These are phyloP conservation scores for Cercophora scortea DNA, from an alignment of 495 filamentous ascomycete species.

Conservation along the genomic window DNA sequence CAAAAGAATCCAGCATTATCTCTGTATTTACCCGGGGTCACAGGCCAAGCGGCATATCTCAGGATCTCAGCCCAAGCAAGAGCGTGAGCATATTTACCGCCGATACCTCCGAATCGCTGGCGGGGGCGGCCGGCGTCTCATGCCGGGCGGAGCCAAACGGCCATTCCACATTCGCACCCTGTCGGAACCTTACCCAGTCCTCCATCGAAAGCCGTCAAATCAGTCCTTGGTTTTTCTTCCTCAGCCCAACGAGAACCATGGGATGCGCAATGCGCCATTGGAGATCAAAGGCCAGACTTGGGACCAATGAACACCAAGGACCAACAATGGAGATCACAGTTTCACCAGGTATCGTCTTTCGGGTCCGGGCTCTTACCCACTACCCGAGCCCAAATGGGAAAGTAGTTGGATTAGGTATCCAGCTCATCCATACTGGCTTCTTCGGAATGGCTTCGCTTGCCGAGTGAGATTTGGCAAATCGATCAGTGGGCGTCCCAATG, in stretches of 20 bases:
- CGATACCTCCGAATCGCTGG: neutral
- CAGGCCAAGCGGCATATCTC: neutral
- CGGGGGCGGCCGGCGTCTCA: too few species aligned
- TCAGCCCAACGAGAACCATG: too few species aligned
- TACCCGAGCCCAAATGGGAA: neutral
- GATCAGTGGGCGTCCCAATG: neutral
- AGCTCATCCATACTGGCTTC: neutral
- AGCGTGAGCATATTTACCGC: neutral
- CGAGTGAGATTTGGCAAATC: neutral
- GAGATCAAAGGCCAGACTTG: neutral
- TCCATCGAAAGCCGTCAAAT: neutral
- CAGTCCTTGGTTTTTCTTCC: neutral
- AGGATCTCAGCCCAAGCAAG: too few species aligned
- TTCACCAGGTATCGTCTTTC: neutral
- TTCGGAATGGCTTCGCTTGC: neutral
- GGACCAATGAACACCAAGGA: neutral
- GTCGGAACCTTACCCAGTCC: too few species aligned
- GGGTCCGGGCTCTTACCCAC: neutral
- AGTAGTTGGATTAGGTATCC: neutral
- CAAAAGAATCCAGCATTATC: neutral
- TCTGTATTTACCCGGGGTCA: conserved; percentile 1
- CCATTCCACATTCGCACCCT: too few species aligned
- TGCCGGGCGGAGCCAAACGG: too few species aligned
- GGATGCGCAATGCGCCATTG: neutral
- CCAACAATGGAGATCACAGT: neutral